These are phyloP conservation scores for Colletotrichum theobromicola DNA, from an alignment of 2,329 filamentous ascomycete genomes.

Conservation along the genomic window DNA sequence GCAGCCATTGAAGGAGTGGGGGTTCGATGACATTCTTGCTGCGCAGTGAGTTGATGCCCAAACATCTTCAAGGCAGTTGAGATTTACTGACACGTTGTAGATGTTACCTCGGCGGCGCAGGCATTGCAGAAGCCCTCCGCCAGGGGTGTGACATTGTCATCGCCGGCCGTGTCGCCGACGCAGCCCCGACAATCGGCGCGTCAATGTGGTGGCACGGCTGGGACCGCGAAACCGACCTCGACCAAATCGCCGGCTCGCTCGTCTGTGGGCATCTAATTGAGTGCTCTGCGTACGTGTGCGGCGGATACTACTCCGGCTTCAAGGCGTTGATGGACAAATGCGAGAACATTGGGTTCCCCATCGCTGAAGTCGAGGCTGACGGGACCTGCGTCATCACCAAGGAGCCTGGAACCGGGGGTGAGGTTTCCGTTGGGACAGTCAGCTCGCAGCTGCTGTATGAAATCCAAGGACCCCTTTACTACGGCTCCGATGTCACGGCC, in stretches of 20 bases:
- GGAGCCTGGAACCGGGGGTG: conserved; percentile 29
- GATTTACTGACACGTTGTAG: neutral
- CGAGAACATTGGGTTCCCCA: conserved; percentile 50
- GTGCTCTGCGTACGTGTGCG: conserved; percentile 58
- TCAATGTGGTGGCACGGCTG: conserved; percentile 62
- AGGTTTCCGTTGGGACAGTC: conserved; percentile 28
- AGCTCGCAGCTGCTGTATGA: conserved; percentile 40
- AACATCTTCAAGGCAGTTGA: fast-evolving
- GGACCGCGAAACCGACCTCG: conserved; percentile 50
- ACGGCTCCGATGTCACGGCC: conserved; percentile 35
- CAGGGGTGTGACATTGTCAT: conserved; percentile 51
- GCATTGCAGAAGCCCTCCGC: conserved; percentile 21
- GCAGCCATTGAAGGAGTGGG: conserved; percentile 27
- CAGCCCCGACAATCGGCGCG: conserved; percentile 58
- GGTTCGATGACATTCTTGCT: conserved; percentile 20
- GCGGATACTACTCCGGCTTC: conserved; percentile 60
- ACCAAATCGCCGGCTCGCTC: conserved; percentile 54
- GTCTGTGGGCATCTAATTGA: conserved; percentile 60
- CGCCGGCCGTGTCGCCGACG: conserved; percentile 53
- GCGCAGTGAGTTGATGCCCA: neutral
- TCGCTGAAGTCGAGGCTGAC: conserved; percentile 52
- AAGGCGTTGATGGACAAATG: conserved; percentile 40
- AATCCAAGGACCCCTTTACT: conserved; percentile 41
- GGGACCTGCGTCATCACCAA: conserved; percentile 37
- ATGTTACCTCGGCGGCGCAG: conserved; percentile 24